A percentile compares a stretch with the other conserved stretches of the same genome.
phyloP scores from a whole-genome alignment of 106 monocot species.

The Dendrobium huoshanense region DNA sequence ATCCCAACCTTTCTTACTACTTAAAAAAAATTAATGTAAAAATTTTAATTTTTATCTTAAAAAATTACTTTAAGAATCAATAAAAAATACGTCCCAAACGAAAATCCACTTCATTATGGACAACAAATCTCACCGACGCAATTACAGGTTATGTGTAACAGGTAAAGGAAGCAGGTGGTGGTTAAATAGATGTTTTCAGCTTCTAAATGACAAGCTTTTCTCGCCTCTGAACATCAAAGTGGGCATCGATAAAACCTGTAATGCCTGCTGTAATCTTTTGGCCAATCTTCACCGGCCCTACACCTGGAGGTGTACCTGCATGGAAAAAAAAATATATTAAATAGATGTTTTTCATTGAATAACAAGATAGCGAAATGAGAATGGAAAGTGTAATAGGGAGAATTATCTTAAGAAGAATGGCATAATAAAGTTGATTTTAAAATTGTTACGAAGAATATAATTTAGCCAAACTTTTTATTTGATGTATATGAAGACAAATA shows the following conservation, averaged over 20 bases:
- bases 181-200: background rate
- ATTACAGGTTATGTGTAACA: background rate
- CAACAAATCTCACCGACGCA: background rate
- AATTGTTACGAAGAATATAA: no score
- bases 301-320: slow-evolving; percentile 89
- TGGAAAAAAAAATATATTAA: background rate
- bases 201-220: background rate
- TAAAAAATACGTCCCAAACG: background rate
- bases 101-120: background rate
- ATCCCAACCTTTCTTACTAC: no score
- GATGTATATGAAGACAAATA: no score
- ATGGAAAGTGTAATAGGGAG: no score
- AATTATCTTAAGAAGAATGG: no score
- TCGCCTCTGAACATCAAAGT: slow-evolving; percentile 76
- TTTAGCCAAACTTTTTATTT: no score
- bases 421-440: no score
- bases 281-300: slow-evolving; percentile 70
- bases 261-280: slow-evolving; percentile 90
- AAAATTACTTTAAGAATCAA: no score
- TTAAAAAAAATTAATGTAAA: no score
- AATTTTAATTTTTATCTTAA: no score
- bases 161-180: background rate
- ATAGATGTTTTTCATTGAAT: background rate
- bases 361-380: no score
- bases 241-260: slow-evolving; percentile 76